A percentile compares a stretch with the other conserved stretches of the same genome.
Conservation (phyloP, 352 stramenopile species). For the Pythium brassicae region DNA sequence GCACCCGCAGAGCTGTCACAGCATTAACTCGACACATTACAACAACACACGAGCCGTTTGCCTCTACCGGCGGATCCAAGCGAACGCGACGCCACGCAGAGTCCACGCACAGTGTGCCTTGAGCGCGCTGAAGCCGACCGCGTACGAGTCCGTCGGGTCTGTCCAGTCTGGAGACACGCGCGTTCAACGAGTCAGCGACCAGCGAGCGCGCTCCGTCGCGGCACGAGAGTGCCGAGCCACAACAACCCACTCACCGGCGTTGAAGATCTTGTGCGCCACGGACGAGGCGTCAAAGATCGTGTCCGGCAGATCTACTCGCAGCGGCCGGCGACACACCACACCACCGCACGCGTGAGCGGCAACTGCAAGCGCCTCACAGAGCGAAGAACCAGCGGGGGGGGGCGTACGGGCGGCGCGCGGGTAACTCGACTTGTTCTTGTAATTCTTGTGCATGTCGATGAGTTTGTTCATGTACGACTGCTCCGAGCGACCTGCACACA, state of each 20-base stretch:
- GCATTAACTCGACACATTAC: conserved; percentile 2
- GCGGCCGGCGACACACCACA: background rate
- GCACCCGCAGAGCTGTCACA: background rate
- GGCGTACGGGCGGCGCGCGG: conserved; percentile 44
- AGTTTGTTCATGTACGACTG: conserved; percentile 56
- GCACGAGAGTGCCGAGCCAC: too few relatives aligned
- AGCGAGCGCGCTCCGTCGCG: background rate
- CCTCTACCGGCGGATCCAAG: background rate
- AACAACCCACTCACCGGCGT: conserved; percentile 39
- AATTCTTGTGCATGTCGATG: conserved; percentile 47
- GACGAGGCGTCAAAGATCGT: conserved; percentile 50
- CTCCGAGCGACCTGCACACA: conserved; percentile 36
- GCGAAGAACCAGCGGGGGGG: too few relatives aligned
- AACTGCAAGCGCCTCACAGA: too few relatives aligned
- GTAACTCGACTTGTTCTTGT: conserved; percentile 31
- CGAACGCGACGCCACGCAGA: background rate
- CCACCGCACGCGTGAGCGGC: background rate
- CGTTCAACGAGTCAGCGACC: background rate
- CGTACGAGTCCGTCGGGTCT: conserved; percentile 47
- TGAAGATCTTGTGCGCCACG: conserved; percentile 67
- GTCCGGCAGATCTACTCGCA: conserved; percentile 41
- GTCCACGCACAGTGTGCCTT: conserved; percentile 34
- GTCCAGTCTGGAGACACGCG: conserved; percentile 12
- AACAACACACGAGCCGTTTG: conserved; percentile 1
- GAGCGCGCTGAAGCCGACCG: conserved; percentile 41